A percentile compares a stretch with the other conserved stretches of the same genome.
These are phyloP conservation scores for Termitomyces sp. DNA, from an alignment of 768 basidiomycete species.

Conservation along the genomic window DNA sequence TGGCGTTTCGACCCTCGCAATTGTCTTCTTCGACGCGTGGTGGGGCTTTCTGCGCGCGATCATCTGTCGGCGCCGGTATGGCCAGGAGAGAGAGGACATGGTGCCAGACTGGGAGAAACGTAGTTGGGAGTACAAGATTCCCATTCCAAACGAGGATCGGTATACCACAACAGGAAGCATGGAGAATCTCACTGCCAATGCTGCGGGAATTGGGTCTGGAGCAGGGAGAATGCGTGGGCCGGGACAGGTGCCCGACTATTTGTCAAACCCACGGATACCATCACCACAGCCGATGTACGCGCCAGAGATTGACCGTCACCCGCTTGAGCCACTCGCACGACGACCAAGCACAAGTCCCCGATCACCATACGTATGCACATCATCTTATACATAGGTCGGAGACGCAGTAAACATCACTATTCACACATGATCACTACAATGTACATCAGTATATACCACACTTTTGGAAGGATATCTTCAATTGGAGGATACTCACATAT, in stretches of 20 bases:
- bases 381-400: constrained; percentile 10
- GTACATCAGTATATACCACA: constrained; percentile 3
- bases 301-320: constrained; percentile 25
- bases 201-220: constrained; percentile 7
- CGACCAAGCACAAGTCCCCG: constrained; percentile 22
- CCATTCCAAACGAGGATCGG: constrained; percentile 39
- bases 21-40: constrained; percentile 70
- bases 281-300: constrained; percentile 19
- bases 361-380: constrained; percentile 5
- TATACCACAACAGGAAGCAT: constrained; percentile 38
- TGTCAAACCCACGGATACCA: constrained; percentile 5
- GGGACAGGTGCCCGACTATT: constrained; percentile 2
- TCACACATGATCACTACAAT: constrained; percentile 5
- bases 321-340: constrained; percentile 27
- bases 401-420: constrained; percentile 4
- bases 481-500: constrained; percentile 7
- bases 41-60: constrained; percentile 54
- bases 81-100: constrained; percentile 42
- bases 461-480: not conserved
- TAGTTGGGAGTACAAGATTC: constrained; percentile 51
- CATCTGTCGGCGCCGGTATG: constrained; percentile 32
- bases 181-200: constrained; percentile 28
- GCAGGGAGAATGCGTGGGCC: not conserved
- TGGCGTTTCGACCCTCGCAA: constrained; percentile 45
- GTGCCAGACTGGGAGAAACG: constrained; percentile 60